Conservation (phyloP, 768 basidiomycete species). For the Pleurotus giganteus region DNA sequence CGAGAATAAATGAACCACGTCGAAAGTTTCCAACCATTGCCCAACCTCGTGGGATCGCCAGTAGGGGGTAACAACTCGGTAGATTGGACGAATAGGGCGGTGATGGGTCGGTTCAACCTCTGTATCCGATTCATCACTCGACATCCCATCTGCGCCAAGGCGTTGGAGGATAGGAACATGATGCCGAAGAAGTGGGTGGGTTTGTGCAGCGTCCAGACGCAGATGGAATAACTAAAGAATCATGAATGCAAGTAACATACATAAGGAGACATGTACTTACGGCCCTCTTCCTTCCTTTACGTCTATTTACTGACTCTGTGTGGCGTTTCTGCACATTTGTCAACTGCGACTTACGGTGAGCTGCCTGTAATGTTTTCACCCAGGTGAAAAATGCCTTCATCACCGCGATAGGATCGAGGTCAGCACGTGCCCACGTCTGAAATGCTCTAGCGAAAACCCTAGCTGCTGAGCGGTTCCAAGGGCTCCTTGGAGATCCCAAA, state of each 20-base stretch:
- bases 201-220: slow-evolving; percentile 9
- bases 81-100: not conserved
- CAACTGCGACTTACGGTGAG: not conserved
- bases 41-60: slow-evolving; percentile 17
- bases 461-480: not conserved
- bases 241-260: not conserved
- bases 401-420: not conserved
- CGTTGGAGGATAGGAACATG: slow-evolving; percentile 18
- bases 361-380: not conserved
- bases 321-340: not conserved
- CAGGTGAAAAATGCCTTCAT: not conserved
- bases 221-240: slow-evolving; percentile 2
- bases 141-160: slow-evolving; percentile 23
- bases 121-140: slow-evolving; percentile 20
- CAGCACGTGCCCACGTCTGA: not conserved
- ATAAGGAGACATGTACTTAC: not conserved
- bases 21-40: slow-evolving; percentile 18
- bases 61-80: slow-evolving; percentile 10
- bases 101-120: not conserved
- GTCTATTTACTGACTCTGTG: not conserved
- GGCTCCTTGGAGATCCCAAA: not conserved
- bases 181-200: slow-evolving; percentile 4
- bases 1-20: slow-evolving; percentile 13
- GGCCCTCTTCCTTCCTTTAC: not conserved
- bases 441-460: not conserved